A percentile compares a stretch with the other conserved stretches of the same genome.
These are phyloP conservation scores for Toxoplasma gondii DNA, from an alignment of 169 alveolate species.

Conservation along the genomic window DNA sequence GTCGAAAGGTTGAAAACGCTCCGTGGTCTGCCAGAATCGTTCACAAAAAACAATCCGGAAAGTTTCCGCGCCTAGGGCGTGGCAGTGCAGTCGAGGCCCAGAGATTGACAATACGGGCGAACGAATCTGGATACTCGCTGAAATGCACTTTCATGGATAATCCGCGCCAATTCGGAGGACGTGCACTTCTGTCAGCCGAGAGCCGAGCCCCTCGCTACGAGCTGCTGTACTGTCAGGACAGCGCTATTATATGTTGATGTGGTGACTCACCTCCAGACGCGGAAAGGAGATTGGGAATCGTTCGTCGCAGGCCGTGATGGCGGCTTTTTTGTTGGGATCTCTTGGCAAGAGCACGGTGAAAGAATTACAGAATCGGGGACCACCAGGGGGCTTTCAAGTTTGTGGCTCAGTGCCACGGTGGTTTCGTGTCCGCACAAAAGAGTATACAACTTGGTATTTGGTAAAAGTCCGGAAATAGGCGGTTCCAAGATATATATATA, in stretches of 20 bases:
- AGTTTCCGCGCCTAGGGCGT: too few relatives aligned
- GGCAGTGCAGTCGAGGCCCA: too few relatives aligned
- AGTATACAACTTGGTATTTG: not conserved
- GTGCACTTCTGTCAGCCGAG: too few relatives aligned
- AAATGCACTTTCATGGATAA: too few relatives aligned
- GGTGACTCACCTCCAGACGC: not conserved
- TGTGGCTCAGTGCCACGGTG: not conserved
- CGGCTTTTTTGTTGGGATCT: not conserved
- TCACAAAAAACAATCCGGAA: too few relatives aligned
- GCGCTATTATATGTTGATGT: not conserved
- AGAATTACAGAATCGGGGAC: not conserved
- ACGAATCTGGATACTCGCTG: too few relatives aligned
- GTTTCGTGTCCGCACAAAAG: not conserved
- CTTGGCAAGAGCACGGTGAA: not conserved
- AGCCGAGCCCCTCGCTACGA: too few relatives aligned
- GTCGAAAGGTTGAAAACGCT: too few relatives aligned
- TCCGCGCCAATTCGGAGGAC: too few relatives aligned
- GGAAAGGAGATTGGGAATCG: not conserved
- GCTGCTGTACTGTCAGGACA: not conserved
- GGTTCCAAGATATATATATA: not conserved
- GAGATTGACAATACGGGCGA: too few relatives aligned
- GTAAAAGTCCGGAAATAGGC: not conserved
- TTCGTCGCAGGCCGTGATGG: not conserved
- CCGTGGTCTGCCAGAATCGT: too few relatives aligned
- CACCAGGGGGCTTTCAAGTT: not conserved